phyloP scores from a whole-genome alignment of 2,329 filamentous ascomycete genomes.

The Amphichorda felina region DNA sequence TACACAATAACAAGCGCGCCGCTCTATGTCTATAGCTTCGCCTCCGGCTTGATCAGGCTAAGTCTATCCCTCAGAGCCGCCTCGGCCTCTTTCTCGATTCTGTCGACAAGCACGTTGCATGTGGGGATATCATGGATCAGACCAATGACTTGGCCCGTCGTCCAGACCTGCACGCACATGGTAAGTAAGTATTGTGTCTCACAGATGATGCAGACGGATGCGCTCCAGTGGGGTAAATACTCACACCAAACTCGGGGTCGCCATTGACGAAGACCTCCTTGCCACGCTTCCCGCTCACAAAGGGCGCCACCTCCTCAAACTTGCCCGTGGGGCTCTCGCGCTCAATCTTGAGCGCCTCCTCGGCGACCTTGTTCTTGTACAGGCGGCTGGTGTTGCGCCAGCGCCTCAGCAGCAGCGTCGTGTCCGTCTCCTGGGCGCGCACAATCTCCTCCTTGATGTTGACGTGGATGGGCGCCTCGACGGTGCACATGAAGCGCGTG shows the following conservation, averaged over 20 bases:
- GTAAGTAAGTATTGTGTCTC: slow-evolving; percentile 7
- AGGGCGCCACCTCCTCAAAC: slow-evolving; percentile 78
- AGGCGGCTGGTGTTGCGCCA: slow-evolving; percentile 90
- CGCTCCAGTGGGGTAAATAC: slow-evolving; percentile 22
- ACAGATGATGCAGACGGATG: slow-evolving; percentile 2
- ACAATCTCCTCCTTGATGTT: slow-evolving; percentile 95
- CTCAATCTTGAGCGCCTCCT: slow-evolving; percentile 74
- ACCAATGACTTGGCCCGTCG: slow-evolving; percentile 88
- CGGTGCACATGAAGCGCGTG: slow-evolving; percentile 92
- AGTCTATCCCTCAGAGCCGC: slow-evolving; percentile 49
- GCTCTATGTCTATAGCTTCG: slow-evolving; percentile 39
- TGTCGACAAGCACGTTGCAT: slow-evolving; percentile 53
- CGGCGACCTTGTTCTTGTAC: slow-evolving; percentile 81
- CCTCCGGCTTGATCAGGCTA: slow-evolving; percentile 38
- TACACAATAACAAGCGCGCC: neutral
- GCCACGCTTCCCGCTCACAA: slow-evolving; percentile 82
- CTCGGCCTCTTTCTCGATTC: slow-evolving; percentile 70
- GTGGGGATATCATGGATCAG: slow-evolving; percentile 76
- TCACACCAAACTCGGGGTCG: slow-evolving; percentile 79
- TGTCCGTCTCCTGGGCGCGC: slow-evolving; percentile 78
- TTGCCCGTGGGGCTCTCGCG: slow-evolving; percentile 71
- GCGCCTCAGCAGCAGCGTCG: slow-evolving; percentile 71
- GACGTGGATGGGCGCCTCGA: slow-evolving; percentile 82
- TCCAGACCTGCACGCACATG: slow-evolving; percentile 66
- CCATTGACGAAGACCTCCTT: slow-evolving; percentile 86